phyloP scores from a whole-genome alignment of 2,329 filamentous ascomycete species.

The Lasiodiplodia hormozganensis region DNA sequence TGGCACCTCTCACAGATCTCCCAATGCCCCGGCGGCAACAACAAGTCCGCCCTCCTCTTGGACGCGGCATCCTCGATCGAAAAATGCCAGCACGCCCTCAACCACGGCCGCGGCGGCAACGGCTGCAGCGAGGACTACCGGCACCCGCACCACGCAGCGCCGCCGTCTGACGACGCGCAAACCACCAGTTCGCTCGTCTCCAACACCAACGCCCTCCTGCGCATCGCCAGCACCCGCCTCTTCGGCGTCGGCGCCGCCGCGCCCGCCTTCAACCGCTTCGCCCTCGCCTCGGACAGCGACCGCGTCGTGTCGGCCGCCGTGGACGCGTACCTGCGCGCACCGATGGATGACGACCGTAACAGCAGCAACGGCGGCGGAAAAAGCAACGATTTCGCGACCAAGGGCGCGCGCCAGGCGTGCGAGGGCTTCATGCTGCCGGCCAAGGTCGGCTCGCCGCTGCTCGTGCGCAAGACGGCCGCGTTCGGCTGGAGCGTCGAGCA shows the following conservation, averaged over 20 bases:
- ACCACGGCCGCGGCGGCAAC: not conserved
- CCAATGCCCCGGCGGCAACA: constrained; percentile 36
- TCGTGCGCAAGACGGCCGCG: constrained; percentile 43
- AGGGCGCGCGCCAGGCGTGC: constrained; percentile 39
- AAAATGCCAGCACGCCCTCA: constrained; percentile 36
- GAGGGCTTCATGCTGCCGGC: constrained; percentile 40
- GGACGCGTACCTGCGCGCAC: constrained; percentile 36
- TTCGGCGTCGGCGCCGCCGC: constrained; percentile 39
- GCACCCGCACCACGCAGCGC: not conserved
- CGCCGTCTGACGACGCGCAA: not conserved
- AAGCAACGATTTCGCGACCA: constrained; percentile 31
- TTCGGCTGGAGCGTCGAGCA: constrained; percentile 45
- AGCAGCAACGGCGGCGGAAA: too few relatives aligned
- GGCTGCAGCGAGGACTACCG: not conserved
- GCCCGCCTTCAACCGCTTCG: constrained; percentile 38
- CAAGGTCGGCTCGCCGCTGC: constrained; percentile 36
- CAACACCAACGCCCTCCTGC: constrained; percentile 43
- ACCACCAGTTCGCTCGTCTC: constrained; percentile 39
- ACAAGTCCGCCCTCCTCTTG: not conserved
- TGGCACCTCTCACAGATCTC: constrained; percentile 44
- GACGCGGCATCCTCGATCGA: constrained; percentile 36
- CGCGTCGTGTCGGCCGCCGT: constrained; percentile 37
- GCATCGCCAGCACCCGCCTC: constrained; percentile 42
- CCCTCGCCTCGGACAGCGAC: constrained; percentile 38
- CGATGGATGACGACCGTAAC: constrained; percentile 33